Base-by-base conservation (phyloP, 1,284 basidiomycete genomes). In the Thelephora terrestris region DNA sequence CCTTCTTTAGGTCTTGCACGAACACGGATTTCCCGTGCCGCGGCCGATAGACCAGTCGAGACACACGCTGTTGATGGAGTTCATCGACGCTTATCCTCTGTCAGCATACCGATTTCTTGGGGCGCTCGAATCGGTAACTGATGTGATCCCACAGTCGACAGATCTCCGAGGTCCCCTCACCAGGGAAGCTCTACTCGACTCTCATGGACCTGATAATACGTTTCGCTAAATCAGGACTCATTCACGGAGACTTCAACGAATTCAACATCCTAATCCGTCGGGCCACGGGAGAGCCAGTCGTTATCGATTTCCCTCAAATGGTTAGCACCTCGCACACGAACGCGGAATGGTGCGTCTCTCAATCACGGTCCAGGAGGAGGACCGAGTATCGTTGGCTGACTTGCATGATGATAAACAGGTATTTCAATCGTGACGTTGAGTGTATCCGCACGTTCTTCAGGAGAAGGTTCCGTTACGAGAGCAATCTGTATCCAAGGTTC, bases 271-370 rank as follows among this genome's bases (percentile, higher is more conserved):
- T 99, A 52, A 91, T 99, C 54, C 78, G 79, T 43, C 79, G 84
- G 46, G 82, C 83, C 48, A 76, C 74, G 37, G 87, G 90, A 7
- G 84, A 92, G 57, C 90, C 95, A 5, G 71, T 98, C 47, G 81
- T 99, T 32, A 99, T 99, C 57, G 96, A 99, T 70, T 99, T 99
- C 63, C 95, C 95, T 2, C 95, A 99, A 70, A 98, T 99, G 95
- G 91, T 99, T 65, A 93, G 89, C 72, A 95, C 91, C 34, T 88
- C 93, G 45, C 95, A 99, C 61, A 80, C 84, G 59, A 97, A 99
- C 64, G 96, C 95, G 9, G 95, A 98, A 71, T 96, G 86, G 91
- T 94, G 58, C 66, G 85, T 55, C 47, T 27, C 29, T 32, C 29
- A n/a, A 10, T 32, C 44, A 40, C 39, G 48, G 46, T 52, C 57